These are phyloP conservation scores for Aspergillus eucalypticola DNA, from an alignment of 2,329 filamentous ascomycete species.

Conservation along the genomic window DNA sequence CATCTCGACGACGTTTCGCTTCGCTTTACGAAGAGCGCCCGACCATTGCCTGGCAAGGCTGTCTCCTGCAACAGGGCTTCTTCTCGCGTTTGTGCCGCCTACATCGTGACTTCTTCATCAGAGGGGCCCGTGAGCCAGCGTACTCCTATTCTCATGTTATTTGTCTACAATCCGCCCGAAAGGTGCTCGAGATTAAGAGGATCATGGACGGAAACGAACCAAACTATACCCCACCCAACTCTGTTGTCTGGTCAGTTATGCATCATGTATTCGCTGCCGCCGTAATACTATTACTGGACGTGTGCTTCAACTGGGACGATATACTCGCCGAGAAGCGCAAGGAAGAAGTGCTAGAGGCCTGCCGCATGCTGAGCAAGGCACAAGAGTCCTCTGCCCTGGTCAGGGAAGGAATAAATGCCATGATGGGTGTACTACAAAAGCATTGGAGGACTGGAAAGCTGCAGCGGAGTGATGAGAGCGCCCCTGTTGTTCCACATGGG, in stretches of 20 bases:
- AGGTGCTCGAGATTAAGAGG: conserved; percentile 39
- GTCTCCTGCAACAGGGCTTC: conserved; percentile 37
- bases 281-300: conserved; percentile 42
- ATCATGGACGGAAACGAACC: conserved; percentile 36
- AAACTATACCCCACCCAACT: conserved; percentile 27
- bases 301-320: conserved; percentile 44
- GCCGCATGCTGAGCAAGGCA: conserved; percentile 40
- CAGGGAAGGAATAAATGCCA: conserved; percentile 37
- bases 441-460: conserved; percentile 29
- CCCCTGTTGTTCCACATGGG: background rate
- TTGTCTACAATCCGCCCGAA: conserved; percentile 41
- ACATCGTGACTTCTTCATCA: conserved; percentile 43
- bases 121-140: conserved; percentile 34
- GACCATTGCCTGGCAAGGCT: conserved; percentile 38
- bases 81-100: conserved; percentile 41
- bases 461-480: background rate
- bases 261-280: conserved; percentile 46
- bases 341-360: conserved; percentile 41
- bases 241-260: conserved; percentile 35
- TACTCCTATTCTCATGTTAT: conserved; percentile 43
- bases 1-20: conserved; percentile 28
- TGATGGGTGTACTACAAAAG: conserved; percentile 39
- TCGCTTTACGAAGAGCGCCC: conserved; percentile 32
- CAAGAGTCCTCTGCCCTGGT: conserved; percentile 35
- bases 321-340: conserved; percentile 37